Evolutionary conservation across 1,284 basidiomycete species (phyloP).

Genomic region (Tylopilus sp.): DNA sequence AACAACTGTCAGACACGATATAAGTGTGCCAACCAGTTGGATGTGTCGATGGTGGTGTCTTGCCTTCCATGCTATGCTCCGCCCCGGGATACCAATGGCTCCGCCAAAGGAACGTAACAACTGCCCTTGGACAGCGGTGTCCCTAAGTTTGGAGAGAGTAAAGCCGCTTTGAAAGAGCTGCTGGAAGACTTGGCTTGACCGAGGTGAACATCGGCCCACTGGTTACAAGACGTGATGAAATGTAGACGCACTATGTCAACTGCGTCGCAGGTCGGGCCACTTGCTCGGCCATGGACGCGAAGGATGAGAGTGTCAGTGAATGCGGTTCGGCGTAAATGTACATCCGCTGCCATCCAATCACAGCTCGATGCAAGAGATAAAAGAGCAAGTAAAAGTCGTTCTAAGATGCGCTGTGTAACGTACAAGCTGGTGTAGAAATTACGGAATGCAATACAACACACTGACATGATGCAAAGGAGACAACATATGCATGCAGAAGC

Average conservation of each 20-base stretch:
- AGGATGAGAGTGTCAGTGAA: not conserved
- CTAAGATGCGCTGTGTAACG: slow-evolving; percentile 35
- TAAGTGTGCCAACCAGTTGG: slow-evolving; percentile 5
- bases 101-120: slow-evolving; percentile 45
- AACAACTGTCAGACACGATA: slow-evolving; percentile 47
- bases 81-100: slow-evolving; percentile 50
- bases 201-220: slow-evolving; percentile 4
- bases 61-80: slow-evolving; percentile 81
- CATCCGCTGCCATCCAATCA: not conserved
- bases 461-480: slow-evolving; percentile 28
- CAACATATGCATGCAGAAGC: slow-evolving; percentile 18
- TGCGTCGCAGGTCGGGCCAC: slow-evolving; percentile 22
- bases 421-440: slow-evolving; percentile 33
- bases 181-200: slow-evolving; percentile 53
- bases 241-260: slow-evolving; percentile 24
- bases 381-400: slow-evolving; percentile 15
- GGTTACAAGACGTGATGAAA: not conserved
- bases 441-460: slow-evolving; percentile 32
- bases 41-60: slow-evolving; percentile 14
- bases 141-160: slow-evolving; percentile 59
- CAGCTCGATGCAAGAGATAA: not conserved
- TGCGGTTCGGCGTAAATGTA: not conserved
- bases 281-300: slow-evolving; percentile 24
- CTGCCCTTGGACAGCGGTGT: slow-evolving; percentile 58
- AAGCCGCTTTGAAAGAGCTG: slow-evolving; percentile 54